Conservation (phyloP, 1,139 yeast genomes). For the Blastobotrys indianensis region DNA sequence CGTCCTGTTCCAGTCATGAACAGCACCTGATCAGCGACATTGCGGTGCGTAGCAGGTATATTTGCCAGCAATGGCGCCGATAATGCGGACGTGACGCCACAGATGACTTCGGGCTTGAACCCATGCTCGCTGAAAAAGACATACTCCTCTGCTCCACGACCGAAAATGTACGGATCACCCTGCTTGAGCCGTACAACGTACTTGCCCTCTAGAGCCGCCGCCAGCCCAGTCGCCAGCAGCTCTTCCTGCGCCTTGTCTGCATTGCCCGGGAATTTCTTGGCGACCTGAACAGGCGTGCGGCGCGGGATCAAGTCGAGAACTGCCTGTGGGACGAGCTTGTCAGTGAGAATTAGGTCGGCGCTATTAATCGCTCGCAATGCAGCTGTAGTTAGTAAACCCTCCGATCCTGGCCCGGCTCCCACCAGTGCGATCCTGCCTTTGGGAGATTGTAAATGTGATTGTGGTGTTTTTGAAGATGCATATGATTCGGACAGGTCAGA, state of each 20-base stretch:
- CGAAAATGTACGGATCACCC: constrained; percentile 96
- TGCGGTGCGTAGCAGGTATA: constrained; percentile 90
- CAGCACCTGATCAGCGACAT: constrained; percentile 85
- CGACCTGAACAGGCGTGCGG: constrained; percentile 70
- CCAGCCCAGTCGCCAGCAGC: constrained; percentile 62
- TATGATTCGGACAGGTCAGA: constrained; percentile 50
- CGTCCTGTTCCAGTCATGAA: constrained; percentile 95
- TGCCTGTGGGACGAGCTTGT: constrained; percentile 85
- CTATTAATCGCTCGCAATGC: constrained; percentile 74
- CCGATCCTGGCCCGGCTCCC: constrained; percentile 94
- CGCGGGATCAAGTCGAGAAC: constrained; percentile 77
- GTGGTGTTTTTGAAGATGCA: constrained; percentile 4
- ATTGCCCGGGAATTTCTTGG: constrained; percentile 93
- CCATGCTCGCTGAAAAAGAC: constrained; percentile 63
- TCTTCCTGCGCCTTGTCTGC: constrained; percentile 93
- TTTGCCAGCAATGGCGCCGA: constrained; percentile 83
- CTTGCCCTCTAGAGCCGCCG: constrained; percentile 56
- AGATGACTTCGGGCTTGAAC: constrained; percentile 63
- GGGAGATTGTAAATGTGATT: constrained; percentile 8
- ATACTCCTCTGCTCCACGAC: constrained; percentile 94
- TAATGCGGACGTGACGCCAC: constrained; percentile 87
- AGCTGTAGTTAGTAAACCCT: constrained; percentile 74
- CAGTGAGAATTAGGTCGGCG: constrained; percentile 84
- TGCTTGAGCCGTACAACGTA: constrained; percentile 87
- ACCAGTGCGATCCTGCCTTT: constrained; percentile 66